Evolutionary conservation across 306 rosid species (phyloP), one percentile per base, ranked within the genome.

Genomic region (Cicer pinnatifidum): DNA sequence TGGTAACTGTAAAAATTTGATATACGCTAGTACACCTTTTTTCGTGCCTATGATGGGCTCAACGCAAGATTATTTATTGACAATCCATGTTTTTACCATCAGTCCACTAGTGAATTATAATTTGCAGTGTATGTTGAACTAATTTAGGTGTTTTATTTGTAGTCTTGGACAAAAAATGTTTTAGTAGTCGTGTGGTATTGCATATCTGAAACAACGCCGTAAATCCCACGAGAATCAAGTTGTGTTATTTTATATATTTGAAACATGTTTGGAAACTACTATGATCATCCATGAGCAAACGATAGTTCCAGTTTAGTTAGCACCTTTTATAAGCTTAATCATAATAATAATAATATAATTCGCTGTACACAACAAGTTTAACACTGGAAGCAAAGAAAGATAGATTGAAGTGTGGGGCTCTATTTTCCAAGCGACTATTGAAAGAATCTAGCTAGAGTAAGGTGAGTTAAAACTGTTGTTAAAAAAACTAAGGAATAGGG

Each of bases 351-450:
- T 28, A 28, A 28, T 28, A 28, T 28, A 8, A 53, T 16, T 40
- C 11, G n/a, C 17, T 41, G 48, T 9, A 40, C 46, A 40, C 11
- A 64, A 39, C 4, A 60, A n/a, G 46, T 38, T 38, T 37, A 37
- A 8, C 23, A 61, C 12, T 61, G 46, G 67, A 37, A 61, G 17
- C 46, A 61, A 61, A 61, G 67, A 8, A 61, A 11, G 46, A 37
- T 13, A 37, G 46, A 10, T 35, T 35, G 19, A 35, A n/a, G 17
- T 35, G 45, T n/a, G 17, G 11, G 69, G 11, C 12, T 46, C 10
- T 15, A 43, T 44, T 17, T 10, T 39, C 19, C 11, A 66, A 66
- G 40, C 52, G 8, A 8, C 1, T 58, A 12, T 10, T 10, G 9
- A 23, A 23, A 40, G 13, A 40, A 41, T 64, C 35, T 15, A 38